These are phyloP conservation scores for Pseudopediastrum boryanum DNA, from an alignment of 139 green algal genomes.

Conservation along the genomic window DNA sequence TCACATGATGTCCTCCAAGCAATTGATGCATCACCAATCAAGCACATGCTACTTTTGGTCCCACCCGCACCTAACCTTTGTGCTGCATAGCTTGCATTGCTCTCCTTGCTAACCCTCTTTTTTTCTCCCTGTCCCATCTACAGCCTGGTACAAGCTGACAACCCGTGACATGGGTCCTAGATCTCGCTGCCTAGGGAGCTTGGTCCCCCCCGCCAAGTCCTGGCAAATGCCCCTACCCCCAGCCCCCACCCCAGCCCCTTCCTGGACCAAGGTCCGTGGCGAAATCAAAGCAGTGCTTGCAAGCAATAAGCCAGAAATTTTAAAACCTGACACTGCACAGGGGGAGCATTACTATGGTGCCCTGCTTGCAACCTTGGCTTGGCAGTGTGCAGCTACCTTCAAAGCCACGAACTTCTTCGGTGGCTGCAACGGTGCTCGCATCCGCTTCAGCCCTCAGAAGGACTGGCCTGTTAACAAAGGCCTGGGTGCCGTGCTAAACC, in stretches of 20 bases:
- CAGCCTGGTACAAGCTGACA: constrained; percentile 27
- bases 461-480: constrained; percentile 39
- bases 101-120: too few species aligned
- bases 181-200: constrained; percentile 22
- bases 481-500: constrained; percentile 7
- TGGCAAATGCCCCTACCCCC: constrained; percentile 47
- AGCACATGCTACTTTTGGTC: too few species aligned
- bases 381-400: constrained; percentile 41
- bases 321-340: not conserved
- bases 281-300: not conserved
- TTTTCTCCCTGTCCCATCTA: not conserved
- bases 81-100: too few species aligned
- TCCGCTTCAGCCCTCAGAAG: constrained; percentile 48
- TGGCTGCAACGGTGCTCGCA: constrained; percentile 51
- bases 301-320: not conserved
- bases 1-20: too few species aligned
- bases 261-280: not conserved
- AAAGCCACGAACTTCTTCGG: constrained; percentile 40
- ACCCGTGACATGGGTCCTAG: constrained; percentile 29
- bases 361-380: constrained; percentile 44
- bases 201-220: constrained; percentile 31
- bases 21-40: too few species aligned
- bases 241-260: not conserved
- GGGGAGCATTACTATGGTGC: constrained; percentile 37
- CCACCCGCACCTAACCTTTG: too few species aligned